Conservation (phyloP, 2,329 filamentous ascomycete genomes). For the Verticillium dahliae region DNA sequence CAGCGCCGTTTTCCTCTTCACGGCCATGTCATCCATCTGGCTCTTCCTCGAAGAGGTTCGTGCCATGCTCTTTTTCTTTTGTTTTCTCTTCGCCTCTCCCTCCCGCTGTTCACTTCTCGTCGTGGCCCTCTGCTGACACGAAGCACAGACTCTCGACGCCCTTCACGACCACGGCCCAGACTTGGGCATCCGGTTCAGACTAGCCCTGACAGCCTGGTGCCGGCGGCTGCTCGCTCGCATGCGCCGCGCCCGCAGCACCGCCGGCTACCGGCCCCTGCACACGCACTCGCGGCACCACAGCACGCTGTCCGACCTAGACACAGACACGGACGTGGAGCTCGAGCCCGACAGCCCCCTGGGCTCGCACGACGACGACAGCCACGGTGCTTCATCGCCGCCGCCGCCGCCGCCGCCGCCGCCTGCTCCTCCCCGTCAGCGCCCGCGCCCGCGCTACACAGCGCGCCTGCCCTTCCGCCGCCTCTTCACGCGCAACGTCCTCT, state of each 20-base stretch:
- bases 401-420: constrained; percentile 4
- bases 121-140: neutral
- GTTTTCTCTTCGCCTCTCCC: neutral
- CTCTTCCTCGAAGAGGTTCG: constrained; percentile 44
- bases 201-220: constrained; percentile 22
- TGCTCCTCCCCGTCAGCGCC: constrained; percentile 1
- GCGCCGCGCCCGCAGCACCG: constrained; percentile 1
- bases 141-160: constrained; percentile 37
- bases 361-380: neutral
- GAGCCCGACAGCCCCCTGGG: neutral
- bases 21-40: constrained; percentile 37
- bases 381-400: constrained; percentile 12
- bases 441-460: constrained; percentile 32
- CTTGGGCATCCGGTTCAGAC: constrained; percentile 32
- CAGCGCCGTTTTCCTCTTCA: constrained; percentile 39
- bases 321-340: constrained; percentile 18
- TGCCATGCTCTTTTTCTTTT: neutral
- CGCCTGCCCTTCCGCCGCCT: constrained; percentile 46
- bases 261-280: constrained; percentile 26
- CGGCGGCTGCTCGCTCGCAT: constrained; percentile 15
- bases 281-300: constrained; percentile 17
- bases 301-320: constrained; percentile 12
- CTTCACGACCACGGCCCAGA: constrained; percentile 31
- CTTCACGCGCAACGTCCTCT: constrained; percentile 46
- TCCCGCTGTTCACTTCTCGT: neutral